A percentile compares a stretch with the other conserved stretches of the same genome.
Evolutionary conservation across 352 stramenopile genomes (phyloP).

Genomic region (Phytophthora sansomeana): DNA sequence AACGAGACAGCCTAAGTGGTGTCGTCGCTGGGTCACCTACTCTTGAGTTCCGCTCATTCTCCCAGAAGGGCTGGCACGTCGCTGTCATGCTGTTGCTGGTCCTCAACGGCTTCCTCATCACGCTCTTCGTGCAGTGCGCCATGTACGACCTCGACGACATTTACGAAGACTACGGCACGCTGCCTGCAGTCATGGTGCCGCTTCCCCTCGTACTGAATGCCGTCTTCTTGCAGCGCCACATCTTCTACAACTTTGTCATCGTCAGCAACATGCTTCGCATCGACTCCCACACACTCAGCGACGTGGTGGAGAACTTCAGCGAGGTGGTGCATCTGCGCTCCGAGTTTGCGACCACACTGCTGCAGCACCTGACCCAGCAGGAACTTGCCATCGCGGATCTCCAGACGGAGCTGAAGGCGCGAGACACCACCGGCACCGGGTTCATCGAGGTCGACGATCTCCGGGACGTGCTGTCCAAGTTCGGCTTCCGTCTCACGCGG

Average conservation of each 20-base stretch:
- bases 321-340: conserved; percentile 59
- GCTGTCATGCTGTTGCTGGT: conserved; percentile 63
- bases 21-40: conserved; percentile 20
- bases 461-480: conserved; percentile 44
- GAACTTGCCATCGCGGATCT: conserved; percentile 44
- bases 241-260: conserved; percentile 70
- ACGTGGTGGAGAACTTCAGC: conserved; percentile 68
- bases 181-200: conserved; percentile 46
- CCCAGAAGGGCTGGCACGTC: conserved; percentile 70
- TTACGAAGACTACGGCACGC: conserved; percentile 42
- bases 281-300: conserved; percentile 53
- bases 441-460: conserved; percentile 55
- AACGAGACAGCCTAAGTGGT: conserved; percentile 11
- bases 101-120: conserved; percentile 72
- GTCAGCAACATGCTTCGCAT: conserved; percentile 61
- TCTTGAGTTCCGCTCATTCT: conserved; percentile 55
- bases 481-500: conserved; percentile 57
- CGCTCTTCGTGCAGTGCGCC: conserved; percentile 63
- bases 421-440: conserved; percentile 34
- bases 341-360: conserved; percentile 51
- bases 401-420: conserved; percentile 34
- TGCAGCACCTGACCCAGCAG: conserved; percentile 30
- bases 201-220: conserved; percentile 55
- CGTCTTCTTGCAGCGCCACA: conserved; percentile 56
- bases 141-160: conserved; percentile 52